A percentile compares a stretch with the other conserved stretches of the same genome.
phyloP scores from a whole-genome alignment of 148 eudicot species.

The Vaccinium vitisidaea region DNA sequence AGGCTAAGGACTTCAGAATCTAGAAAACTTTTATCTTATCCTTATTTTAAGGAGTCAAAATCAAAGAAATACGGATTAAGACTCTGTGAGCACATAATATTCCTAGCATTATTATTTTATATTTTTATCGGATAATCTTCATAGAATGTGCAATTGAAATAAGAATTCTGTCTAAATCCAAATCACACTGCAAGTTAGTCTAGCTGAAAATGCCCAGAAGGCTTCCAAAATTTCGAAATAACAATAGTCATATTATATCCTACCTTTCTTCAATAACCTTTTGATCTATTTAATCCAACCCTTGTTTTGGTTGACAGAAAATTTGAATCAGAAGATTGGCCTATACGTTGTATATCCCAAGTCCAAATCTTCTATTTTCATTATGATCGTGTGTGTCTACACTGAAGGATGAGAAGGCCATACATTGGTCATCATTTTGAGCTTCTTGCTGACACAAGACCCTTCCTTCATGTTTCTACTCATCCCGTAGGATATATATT shows the following conservation, averaged over 20 bases:
- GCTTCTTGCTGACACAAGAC: not conserved
- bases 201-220: not conserved
- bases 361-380: not conserved
- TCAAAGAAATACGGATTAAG: not conserved
- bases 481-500: not conserved
- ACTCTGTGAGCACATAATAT: not conserved
- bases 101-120: not conserved
- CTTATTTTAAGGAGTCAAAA: not conserved
- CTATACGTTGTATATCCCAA: not conserved
- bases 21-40: not conserved
- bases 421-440: not conserved
- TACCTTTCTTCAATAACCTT: not conserved
- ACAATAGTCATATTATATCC: not conserved
- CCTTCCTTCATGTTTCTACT: not conserved
- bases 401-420: not conserved
- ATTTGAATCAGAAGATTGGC: not conserved
- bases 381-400: not conserved
- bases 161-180: not conserved
- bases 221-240: not conserved
- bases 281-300: not conserved
- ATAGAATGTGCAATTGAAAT: not conserved
- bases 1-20: not conserved
- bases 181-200: not conserved
- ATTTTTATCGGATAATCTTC: not conserved
- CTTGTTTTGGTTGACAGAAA: not conserved